phyloP scores from a whole-genome alignment of 164 flowering plant species.

The Magnolia officinalis region DNA sequence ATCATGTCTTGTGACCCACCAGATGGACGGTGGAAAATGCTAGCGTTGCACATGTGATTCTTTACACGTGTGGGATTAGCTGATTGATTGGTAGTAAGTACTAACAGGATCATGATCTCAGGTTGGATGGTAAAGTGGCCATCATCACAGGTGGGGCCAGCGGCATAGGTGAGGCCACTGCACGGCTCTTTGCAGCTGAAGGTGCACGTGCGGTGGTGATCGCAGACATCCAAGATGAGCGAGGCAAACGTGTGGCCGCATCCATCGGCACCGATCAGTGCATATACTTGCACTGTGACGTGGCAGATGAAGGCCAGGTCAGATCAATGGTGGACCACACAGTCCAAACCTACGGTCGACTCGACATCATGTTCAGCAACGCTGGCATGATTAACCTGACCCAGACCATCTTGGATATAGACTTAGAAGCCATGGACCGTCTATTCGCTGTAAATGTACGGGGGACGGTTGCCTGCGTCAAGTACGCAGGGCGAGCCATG shows the following conservation, averaged over 20 bases:
- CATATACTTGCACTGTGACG: conserved; percentile 32
- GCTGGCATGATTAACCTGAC: conserved; percentile 9
- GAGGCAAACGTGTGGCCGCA: conserved; percentile 39
- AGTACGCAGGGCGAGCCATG: conserved; percentile 87
- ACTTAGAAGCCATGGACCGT: conserved; percentile 48
- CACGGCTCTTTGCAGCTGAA: conserved; percentile 9
- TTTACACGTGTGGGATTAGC: too few species aligned
- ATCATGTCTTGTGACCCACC: too few species aligned
- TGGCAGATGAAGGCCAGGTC: conserved; percentile 9
- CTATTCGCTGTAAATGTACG: conserved; percentile 75
- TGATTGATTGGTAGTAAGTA: too few species aligned
- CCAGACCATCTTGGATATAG: conserved; percentile 48
- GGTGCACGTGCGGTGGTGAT: conserved; percentile 22
- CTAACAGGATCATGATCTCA: background rate
- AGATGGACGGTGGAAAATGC: too few species aligned
- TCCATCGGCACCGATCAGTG: conserved; percentile 47
- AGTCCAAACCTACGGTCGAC: conserved; percentile 1
- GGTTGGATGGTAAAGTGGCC: conserved; percentile 23
- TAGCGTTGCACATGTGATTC: background rate
- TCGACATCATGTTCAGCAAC: conserved; percentile 14
- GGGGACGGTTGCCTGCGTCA: conserved; percentile 71
- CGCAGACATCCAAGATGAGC: conserved; percentile 61
- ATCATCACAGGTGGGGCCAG: conserved; percentile 20
- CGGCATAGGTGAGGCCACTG: conserved; percentile 14
- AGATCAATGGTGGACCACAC: conserved; percentile 1